phyloP scores from a whole-genome alignment of 805 yeast species.

The Candida patagonica region DNA sequence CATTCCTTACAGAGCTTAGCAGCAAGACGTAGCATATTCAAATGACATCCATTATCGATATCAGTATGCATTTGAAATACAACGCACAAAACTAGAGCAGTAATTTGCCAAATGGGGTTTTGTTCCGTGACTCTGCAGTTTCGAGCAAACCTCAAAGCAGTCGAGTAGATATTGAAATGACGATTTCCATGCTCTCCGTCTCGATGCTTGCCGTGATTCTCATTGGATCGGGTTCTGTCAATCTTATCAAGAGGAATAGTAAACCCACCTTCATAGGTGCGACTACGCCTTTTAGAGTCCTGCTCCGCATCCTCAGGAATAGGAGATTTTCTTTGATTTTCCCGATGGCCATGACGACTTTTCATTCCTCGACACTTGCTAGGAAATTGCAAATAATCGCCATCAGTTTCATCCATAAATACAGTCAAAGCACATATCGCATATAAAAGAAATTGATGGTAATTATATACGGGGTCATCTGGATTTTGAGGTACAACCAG shows the following conservation, averaged over 20 bases:
- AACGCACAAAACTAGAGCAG: conserved; percentile 43
- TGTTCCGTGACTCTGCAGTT: conserved; percentile 31
- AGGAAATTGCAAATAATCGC: background rate
- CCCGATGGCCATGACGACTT: no score
- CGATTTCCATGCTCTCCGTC: background rate
- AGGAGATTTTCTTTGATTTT: no score
- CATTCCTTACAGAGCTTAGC: conserved; percentile 34
- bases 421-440: conserved; percentile 13
- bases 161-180: conserved; percentile 39
- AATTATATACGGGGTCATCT: conserved; percentile 16
- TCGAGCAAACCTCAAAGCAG: conserved; percentile 49
- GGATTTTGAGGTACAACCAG: conserved; percentile 8
- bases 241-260: no score
- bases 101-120: conserved; percentile 39
- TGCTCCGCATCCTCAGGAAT: no score
- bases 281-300: no score
- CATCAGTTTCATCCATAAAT: conserved; percentile 4
- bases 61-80: conserved; percentile 53
- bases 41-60: conserved; percentile 45
- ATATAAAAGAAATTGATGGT: conserved; percentile 14
- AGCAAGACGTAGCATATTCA: conserved; percentile 45
- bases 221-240: no score
- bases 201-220: background rate
- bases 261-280: no score
- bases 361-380: no score